Conservation (phyloP, 2,329 filamentous ascomycete species). For the Cladosporium sp. region DNA sequence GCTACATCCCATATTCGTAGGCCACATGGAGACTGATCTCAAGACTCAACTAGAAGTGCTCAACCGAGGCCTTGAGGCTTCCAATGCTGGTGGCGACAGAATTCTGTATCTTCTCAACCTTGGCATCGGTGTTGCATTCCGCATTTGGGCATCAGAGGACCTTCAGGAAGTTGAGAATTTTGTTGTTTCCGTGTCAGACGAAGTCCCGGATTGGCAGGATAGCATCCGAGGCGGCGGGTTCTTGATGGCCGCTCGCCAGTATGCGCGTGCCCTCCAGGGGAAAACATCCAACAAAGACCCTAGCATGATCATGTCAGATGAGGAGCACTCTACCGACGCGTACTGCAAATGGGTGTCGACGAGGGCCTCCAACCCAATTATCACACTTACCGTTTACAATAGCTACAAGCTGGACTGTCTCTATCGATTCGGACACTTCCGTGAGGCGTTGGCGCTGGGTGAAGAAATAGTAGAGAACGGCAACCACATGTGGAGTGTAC, state of each 20-base stretch:
- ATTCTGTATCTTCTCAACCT: conserved; percentile 68
- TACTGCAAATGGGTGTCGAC: conserved; percentile 50
- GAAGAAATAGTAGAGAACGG: conserved; percentile 38
- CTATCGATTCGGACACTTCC: conserved; percentile 40
- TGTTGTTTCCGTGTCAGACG: conserved; percentile 68
- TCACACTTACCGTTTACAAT: conserved; percentile 66
- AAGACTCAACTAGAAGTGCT: conserved; percentile 55
- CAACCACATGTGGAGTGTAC: conserved; percentile 42
- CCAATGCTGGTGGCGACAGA: conserved; percentile 64
- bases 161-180: conserved; percentile 65
- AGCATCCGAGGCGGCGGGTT: conserved; percentile 69
- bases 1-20: conserved; percentile 64
- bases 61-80: conserved; percentile 63
- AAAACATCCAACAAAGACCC: conserved; percentile 58
- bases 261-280: conserved; percentile 66
- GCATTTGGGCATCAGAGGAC: conserved; percentile 67
- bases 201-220: conserved; percentile 66
- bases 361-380: conserved; percentile 53
- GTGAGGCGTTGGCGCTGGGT: conserved; percentile 41
- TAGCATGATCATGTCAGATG: conserved; percentile 60
- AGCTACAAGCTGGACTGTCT: conserved; percentile 44
- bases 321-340: conserved; percentile 58
- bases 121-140: conserved; percentile 62
- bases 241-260: conserved; percentile 62
- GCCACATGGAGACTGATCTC: conserved; percentile 65